phyloP scores from a whole-genome alignment of 2,329 filamentous ascomycete species.

The Phoma sp. region DNA sequence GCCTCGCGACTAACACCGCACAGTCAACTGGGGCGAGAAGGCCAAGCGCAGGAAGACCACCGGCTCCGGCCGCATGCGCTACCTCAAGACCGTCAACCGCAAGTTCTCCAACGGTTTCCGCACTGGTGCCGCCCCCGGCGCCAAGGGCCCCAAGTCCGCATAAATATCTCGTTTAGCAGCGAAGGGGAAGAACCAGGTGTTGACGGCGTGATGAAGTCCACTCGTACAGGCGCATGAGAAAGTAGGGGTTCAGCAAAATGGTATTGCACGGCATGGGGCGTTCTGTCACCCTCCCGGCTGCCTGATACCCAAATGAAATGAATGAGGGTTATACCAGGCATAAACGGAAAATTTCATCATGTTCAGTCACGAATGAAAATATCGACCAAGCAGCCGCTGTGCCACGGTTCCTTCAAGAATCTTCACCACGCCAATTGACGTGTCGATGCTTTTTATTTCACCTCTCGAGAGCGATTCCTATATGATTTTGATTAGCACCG shows the following conservation, averaged over 20 bases:
- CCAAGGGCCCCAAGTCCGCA: conserved; percentile 65
- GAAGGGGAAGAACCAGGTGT: conserved; percentile 22
- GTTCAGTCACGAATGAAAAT: conserved; percentile 47
- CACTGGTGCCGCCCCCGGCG: conserved; percentile 82
- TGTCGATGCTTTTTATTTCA: neutral
- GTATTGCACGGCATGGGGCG: conserved; percentile 49
- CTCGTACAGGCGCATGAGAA: conserved; percentile 39
- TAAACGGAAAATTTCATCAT: conserved; percentile 48
- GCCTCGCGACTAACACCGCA: conserved; percentile 36
- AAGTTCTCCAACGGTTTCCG: conserved; percentile 99
- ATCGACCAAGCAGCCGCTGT: conserved; percentile 28
- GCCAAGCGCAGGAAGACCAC: conserved; percentile 99
- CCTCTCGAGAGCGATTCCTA: neutral
- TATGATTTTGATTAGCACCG: no score
- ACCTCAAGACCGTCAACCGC: conserved; percentile 90
- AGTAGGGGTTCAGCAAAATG: conserved; percentile 42
- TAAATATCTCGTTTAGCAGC: conserved; percentile 28
- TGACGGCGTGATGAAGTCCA: conserved; percentile 35
- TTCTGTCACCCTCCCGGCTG: conserved; percentile 45
- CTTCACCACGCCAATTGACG: neutral
- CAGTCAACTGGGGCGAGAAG: conserved; percentile 99
- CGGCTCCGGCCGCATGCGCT: conserved; percentile 93
- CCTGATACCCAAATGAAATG: conserved; percentile 38
- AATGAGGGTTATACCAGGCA: conserved; percentile 45
- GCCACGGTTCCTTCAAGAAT: conserved; percentile 16